Conservation (phyloP, 352 stramenopile species). For the Phytopythium montanum region DNA sequence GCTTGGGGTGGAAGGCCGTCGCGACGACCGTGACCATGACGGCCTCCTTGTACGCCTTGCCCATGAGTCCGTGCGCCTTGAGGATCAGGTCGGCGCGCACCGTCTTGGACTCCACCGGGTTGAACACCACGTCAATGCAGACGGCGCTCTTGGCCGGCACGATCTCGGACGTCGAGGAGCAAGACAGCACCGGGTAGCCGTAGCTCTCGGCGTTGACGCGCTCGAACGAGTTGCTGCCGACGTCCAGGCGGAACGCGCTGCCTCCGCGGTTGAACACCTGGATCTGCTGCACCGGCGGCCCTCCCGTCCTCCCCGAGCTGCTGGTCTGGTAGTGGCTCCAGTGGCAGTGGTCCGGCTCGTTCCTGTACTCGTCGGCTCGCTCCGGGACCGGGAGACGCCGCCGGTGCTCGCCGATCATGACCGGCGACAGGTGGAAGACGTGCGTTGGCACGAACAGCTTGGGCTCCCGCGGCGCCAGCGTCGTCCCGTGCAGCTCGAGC, state of each 20-base stretch:
- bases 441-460: slow-evolving; percentile 65
- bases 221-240: slow-evolving; percentile 48
- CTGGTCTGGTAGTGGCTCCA: neutral
- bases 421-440: slow-evolving; percentile 58
- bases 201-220: slow-evolving; percentile 53
- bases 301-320: neutral
- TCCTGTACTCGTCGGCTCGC: neutral
- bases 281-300: slow-evolving; percentile 65
- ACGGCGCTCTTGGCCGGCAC: slow-evolving; percentile 55
- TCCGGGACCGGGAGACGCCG: slow-evolving; percentile 8
- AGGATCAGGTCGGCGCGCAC: slow-evolving; percentile 54
- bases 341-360: slow-evolving; percentile 9
- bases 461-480: slow-evolving; percentile 54
- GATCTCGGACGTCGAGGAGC: slow-evolving; percentile 46
- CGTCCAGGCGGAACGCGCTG: slow-evolving; percentile 59
- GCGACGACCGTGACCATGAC: slow-evolving; percentile 59
- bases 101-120: slow-evolving; percentile 53
- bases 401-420: slow-evolving; percentile 69
- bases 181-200: slow-evolving; percentile 53
- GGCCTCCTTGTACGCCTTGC: slow-evolving; percentile 56
- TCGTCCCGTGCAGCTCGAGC: slow-evolving; percentile 81
- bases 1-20: slow-evolving; percentile 46
- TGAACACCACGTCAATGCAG: slow-evolving; percentile 76
- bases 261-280: slow-evolving; percentile 77
- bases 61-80: slow-evolving; percentile 70